phyloP scores from a whole-genome alignment of 2,329 filamentous ascomycete genomes.

The Coniochaeta sp. region DNA sequence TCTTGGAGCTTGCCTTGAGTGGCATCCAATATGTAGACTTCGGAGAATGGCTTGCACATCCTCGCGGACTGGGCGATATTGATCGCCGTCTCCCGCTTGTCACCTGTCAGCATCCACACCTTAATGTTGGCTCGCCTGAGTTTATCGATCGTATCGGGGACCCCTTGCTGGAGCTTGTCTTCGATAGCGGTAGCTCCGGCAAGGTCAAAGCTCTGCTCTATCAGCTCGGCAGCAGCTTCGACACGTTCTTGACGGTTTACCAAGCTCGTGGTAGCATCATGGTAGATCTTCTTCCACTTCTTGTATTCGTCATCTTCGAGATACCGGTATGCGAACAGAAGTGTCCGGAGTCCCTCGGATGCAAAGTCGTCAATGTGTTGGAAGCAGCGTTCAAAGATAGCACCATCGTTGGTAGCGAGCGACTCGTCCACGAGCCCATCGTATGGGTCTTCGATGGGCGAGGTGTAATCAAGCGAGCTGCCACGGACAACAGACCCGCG shows the following conservation, averaged over 20 bases:
- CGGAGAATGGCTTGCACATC: slow-evolving; percentile 64
- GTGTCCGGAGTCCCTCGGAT: slow-evolving; percentile 76
- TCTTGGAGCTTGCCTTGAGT: slow-evolving; percentile 55
- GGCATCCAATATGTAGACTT: slow-evolving; percentile 68
- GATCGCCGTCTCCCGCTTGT: slow-evolving; percentile 88
- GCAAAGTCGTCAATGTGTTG: slow-evolving; percentile 86
- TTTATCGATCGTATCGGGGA: slow-evolving; percentile 88
- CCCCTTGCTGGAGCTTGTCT: slow-evolving; percentile 83
- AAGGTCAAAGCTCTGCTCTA: slow-evolving; percentile 76
- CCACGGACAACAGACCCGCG: slow-evolving; percentile 28
- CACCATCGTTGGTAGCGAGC: slow-evolving; percentile 43
- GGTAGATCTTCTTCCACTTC: slow-evolving; percentile 70
- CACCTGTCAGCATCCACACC: slow-evolving; percentile 94
- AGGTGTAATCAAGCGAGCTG: slow-evolving; percentile 19
- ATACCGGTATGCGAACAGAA: slow-evolving; percentile 76
- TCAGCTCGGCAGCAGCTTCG: slow-evolving; percentile 71
- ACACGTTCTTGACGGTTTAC: slow-evolving; percentile 71
- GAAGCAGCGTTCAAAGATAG: slow-evolving; percentile 77
- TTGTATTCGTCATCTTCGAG: slow-evolving; percentile 67
- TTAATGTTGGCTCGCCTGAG: slow-evolving; percentile 83
- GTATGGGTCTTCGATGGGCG: slow-evolving; percentile 28
- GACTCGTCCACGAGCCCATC: slow-evolving; percentile 50
- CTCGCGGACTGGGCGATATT: slow-evolving; percentile 86
- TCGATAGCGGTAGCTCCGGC: slow-evolving; percentile 88
- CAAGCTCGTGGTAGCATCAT: slow-evolving; percentile 76